Evolutionary conservation across 352 stramenopile species (phyloP).

Genomic region (Blastocystis sp.): DNA sequence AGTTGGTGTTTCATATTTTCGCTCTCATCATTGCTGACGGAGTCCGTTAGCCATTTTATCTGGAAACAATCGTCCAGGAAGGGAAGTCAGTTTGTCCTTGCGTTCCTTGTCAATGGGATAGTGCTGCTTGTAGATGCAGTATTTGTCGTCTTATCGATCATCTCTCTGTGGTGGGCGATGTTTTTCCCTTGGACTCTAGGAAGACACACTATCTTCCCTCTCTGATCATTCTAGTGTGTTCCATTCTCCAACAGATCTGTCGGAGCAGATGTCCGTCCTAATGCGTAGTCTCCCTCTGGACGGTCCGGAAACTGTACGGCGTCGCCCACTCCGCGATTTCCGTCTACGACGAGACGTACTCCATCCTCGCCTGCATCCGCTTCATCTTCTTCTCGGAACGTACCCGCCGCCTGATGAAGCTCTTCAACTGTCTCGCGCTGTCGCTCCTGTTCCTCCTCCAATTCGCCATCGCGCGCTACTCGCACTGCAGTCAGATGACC

Average conservation of each 20-base stretch:
- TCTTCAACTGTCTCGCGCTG: not conserved
- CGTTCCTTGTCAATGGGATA: not conserved
- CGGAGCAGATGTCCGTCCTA: not conserved
- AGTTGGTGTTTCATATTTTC: not conserved
- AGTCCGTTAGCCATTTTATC: not conserved
- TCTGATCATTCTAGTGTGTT: not conserved
- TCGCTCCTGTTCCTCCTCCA: not conserved
- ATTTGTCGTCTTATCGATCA: not conserved
- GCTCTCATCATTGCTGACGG: not conserved
- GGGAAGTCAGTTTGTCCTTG: not conserved
- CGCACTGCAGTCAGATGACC: not conserved
- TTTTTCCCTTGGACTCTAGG: not conserved
- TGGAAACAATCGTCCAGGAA: not conserved
- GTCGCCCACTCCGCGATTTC: not conserved
- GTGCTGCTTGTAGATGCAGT: not conserved
- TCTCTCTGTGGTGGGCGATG: not conserved
- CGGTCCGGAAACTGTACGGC: not conserved
- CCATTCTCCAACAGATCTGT: not conserved
- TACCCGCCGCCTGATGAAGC: not conserved
- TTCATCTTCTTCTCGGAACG: not conserved
- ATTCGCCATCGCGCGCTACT: not conserved
- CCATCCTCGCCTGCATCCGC: not conserved
- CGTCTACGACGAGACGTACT: constrained; percentile 32
- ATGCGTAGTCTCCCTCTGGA: constrained; percentile 1
- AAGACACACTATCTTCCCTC: not conserved